Conservation (phyloP, 768 basidiomycete genomes). For the Suillus placidus region DNA sequence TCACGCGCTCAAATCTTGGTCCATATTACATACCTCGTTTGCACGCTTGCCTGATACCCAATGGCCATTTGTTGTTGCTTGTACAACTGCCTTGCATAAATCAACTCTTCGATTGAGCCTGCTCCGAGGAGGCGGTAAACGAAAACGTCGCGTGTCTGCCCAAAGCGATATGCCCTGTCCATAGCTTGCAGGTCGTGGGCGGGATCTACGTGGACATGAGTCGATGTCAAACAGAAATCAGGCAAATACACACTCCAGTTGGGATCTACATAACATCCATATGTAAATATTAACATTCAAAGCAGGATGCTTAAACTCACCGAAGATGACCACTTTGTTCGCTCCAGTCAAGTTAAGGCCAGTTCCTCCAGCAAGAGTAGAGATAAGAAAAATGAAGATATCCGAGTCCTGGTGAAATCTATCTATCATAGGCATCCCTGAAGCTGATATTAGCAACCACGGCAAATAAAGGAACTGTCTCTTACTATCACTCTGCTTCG, state of each 20-base stretch:
- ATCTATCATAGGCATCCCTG: conserved; percentile 88
- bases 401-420: conserved; percentile 74
- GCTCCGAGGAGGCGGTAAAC: conserved; percentile 86
- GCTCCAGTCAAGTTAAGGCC: conserved; percentile 90
- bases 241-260: conserved; percentile 79
- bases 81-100: conserved; percentile 88
- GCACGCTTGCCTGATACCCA: conserved; percentile 80
- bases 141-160: conserved; percentile 82
- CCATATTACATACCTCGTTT: conserved; percentile 58
- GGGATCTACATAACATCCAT: conserved; percentile 56
- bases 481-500: conserved; percentile 67
- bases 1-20: background rate
- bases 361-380: conserved; percentile 89
- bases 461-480: conserved; percentile 6
- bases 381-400: conserved; percentile 83
- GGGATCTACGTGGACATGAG: conserved; percentile 61
- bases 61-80: conserved; percentile 96
- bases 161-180: conserved; percentile 85
- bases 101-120: conserved; percentile 85
- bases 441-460: conserved; percentile 10
- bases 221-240: background rate
- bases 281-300: background rate
- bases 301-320: conserved; percentile 39
- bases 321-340: conserved; percentile 93
- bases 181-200: conserved; percentile 94